phyloP scores from a whole-genome alignment of 495 filamentous ascomycete species.

The Thermothielavioides terrestris region DNA sequence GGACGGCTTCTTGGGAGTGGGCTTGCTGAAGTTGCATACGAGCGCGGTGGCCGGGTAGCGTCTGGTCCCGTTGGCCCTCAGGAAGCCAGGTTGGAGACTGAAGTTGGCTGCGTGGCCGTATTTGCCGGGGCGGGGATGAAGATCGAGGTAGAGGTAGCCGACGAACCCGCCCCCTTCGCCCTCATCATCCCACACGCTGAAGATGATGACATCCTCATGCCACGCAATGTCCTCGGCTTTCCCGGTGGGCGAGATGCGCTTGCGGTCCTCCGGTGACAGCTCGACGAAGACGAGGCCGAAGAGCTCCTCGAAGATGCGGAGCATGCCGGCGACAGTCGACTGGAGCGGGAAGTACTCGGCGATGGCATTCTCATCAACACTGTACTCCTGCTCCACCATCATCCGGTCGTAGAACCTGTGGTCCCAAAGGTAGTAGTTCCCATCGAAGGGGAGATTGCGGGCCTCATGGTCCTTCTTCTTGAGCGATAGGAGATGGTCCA shows the following conservation, averaged over 20 bases:
- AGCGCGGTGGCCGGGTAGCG: constrained; percentile 54
- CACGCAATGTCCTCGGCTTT: constrained; percentile 51
- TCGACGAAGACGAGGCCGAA: constrained; percentile 90
- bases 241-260: constrained; percentile 41
- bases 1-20: constrained; percentile 51
- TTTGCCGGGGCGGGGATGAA: constrained; percentile 54
- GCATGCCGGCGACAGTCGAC: constrained; percentile 80
- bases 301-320: constrained; percentile 86
- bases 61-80: constrained; percentile 44
- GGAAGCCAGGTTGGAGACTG: constrained; percentile 59
- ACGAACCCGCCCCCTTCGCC: constrained; percentile 48
- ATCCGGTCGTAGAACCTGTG: constrained; percentile 72
- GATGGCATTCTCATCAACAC: constrained; percentile 79
- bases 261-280: constrained; percentile 47
- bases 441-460: constrained; percentile 52
- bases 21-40: constrained; percentile 61
- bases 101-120: constrained; percentile 72
- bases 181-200: constrained; percentile 56
- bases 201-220: constrained; percentile 56
- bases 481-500: constrained; percentile 57
- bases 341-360: constrained; percentile 90
- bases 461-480: constrained; percentile 68
- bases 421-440: constrained; percentile 89
- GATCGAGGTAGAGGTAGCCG: constrained; percentile 58
- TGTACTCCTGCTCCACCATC: constrained; percentile 86